phyloP scores from a whole-genome alignment of 2,329 filamentous ascomycete species.

The Cladophialophora immunda region DNA sequence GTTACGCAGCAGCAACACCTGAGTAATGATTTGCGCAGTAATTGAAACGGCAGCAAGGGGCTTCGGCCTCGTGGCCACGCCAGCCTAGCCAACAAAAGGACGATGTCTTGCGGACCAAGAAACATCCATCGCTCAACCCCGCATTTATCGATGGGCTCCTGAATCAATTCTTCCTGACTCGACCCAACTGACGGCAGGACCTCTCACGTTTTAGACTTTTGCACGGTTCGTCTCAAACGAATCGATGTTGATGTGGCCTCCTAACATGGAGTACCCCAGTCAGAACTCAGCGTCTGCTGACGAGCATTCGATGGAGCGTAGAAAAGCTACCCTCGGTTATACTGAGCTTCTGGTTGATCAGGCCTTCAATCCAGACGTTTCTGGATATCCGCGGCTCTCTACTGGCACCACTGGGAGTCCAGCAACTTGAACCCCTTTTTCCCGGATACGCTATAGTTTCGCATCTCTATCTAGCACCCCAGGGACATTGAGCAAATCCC shows the following conservation, averaged over 20 bases:
- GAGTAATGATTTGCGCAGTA: slow-evolving; percentile 2
- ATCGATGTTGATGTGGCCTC: too few relatives aligned
- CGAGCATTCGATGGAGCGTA: neutral
- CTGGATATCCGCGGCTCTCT: slow-evolving; percentile 2
- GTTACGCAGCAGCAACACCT: neutral
- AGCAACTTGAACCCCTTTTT: neutral
- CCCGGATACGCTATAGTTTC: neutral
- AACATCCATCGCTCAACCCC: neutral
- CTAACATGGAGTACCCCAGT: neutral
- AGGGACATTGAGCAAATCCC: neutral
- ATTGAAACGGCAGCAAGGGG: neutral
- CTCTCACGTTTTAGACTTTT: neutral
- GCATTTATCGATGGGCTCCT: neutral
- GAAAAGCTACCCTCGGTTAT: slow-evolving; percentile 1
- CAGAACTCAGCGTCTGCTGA: neutral
- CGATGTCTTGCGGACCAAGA: neutral
- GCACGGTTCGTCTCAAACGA: neutral
- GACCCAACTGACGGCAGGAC: neutral
- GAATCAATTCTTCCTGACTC: neutral
- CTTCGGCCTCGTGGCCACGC: neutral
- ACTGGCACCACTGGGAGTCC: neutral
- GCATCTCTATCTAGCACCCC: neutral
- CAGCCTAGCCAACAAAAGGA: neutral
- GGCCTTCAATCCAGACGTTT: neutral
- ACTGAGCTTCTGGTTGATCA: neutral